Evolutionary conservation across 768 basidiomycete species (phyloP).

Genomic region (Pleurotus eryngii): DNA sequence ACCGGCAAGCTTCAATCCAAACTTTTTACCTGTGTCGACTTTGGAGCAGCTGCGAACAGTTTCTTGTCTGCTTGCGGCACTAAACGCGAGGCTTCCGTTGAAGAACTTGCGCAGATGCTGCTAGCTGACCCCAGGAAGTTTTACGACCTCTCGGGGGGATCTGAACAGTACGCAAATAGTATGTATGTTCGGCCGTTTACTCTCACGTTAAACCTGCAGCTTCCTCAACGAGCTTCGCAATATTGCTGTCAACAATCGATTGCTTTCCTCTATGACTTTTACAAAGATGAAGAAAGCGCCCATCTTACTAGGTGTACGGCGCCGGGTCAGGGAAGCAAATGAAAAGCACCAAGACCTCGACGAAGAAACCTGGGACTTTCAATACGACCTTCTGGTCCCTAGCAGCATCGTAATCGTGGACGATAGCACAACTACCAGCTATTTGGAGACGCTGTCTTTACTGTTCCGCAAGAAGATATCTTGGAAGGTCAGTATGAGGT

Average conservation of each 20-base stretch:
- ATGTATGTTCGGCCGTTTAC: too few species aligned
- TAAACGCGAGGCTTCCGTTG: constrained; percentile 80
- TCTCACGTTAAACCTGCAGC: constrained; percentile 32
- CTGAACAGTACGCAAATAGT: constrained; percentile 50
- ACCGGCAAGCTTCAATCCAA: constrained; percentile 75
- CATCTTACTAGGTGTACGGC: constrained; percentile 72
- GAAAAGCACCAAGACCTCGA: constrained; percentile 42
- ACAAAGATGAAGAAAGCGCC: constrained; percentile 66
- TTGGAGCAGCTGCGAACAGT: constrained; percentile 74
- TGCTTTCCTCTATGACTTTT: constrained; percentile 49
- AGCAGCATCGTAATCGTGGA: constrained; percentile 80
- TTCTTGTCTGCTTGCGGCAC: constrained; percentile 90
- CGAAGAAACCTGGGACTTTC: constrained; percentile 72
- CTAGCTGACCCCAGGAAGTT: constrained; percentile 69
- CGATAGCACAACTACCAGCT: constrained; percentile 75
- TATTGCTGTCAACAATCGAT: constrained; percentile 73
- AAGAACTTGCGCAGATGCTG: constrained; percentile 65
- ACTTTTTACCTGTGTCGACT: constrained; percentile 86
- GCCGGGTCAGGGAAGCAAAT: constrained; percentile 36
- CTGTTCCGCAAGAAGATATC: constrained; percentile 86
- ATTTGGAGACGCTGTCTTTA: constrained; percentile 74
- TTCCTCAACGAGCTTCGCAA: constrained; percentile 82
- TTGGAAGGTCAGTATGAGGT: constrained; percentile 59
- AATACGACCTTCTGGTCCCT: constrained; percentile 70
- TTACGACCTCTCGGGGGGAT: constrained; percentile 66